Percentiles rank a stretch among this genome's conserved stretches.
Evolutionary conservation across 177 flowering plant species (phyloP).

Genomic region (Telopea speciosissima): DNA sequence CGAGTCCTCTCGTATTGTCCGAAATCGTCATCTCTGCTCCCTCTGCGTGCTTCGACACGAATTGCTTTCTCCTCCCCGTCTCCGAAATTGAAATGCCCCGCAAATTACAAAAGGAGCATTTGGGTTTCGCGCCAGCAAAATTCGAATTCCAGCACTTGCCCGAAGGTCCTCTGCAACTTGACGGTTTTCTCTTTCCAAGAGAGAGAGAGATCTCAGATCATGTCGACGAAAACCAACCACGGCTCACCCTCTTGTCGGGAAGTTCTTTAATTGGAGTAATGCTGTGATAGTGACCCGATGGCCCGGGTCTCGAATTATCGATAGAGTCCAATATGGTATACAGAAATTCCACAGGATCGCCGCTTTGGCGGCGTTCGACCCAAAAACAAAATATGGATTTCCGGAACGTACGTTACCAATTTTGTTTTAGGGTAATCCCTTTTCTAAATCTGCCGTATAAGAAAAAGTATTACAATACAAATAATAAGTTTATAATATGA

Average conservation of each 20-base stretch:
- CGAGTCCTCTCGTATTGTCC: conserved; percentile 36
- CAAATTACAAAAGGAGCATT: not conserved
- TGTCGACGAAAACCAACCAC: not conserved
- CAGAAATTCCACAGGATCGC: no score
- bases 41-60: not conserved
- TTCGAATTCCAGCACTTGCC: not conserved
- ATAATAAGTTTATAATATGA: no score
- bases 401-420: no score
- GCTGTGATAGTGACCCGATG: no score
- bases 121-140: not conserved
- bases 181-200: not conserved
- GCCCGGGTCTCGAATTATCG: no score
- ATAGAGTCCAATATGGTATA: no score
- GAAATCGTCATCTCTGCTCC: conserved; percentile 24
- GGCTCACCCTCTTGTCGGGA: not conserved
- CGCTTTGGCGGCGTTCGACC: no score
- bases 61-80: not conserved
- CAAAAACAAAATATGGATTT: no score
- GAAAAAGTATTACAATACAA: no score
- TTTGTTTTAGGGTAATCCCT: no score
- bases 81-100: not conserved
- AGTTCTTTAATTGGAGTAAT: no score
- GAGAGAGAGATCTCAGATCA: not conserved
- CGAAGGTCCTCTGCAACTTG: not conserved
- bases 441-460: no score